Evolutionary conservation across 352 stramenopile genomes (phyloP).

Genomic region (Pythium pyrilobum): DNA sequence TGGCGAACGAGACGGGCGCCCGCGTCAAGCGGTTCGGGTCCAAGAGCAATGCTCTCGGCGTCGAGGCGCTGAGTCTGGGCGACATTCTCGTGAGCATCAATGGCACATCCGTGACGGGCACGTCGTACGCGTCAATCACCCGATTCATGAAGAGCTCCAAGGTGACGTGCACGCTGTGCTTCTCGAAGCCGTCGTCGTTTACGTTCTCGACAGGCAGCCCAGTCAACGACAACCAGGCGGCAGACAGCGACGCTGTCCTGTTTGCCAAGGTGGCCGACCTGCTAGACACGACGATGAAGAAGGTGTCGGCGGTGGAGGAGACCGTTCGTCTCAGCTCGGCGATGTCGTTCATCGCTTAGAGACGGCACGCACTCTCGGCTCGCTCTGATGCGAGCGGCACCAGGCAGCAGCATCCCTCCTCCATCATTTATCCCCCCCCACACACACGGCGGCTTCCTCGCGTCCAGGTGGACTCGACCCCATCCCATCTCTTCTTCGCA

Average conservation of each 20-base stretch:
- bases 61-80: constrained; percentile 45
- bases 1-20: constrained; percentile 41
- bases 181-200: constrained; percentile 26
- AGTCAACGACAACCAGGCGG: constrained; percentile 22
- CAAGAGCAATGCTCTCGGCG: constrained; percentile 62
- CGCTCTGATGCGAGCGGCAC: no score
- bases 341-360: constrained; percentile 64
- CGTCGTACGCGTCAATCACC: constrained; percentile 60
- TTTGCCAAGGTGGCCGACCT: constrained; percentile 68
- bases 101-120: constrained; percentile 44
- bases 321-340: constrained; percentile 65
- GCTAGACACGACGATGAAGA: constrained; percentile 69
- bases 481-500: no score
- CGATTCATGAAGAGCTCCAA: constrained; percentile 79
- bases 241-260: constrained; percentile 35
- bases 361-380: no score
- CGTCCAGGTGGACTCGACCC: no score
- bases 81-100: constrained; percentile 79
- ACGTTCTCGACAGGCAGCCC: constrained; percentile 6
- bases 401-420: neutral
- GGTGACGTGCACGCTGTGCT: constrained; percentile 69
- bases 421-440: no score
- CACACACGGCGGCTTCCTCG: no score
- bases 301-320: constrained; percentile 68
- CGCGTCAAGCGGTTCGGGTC: constrained; percentile 63